phyloP scores from a whole-genome alignment of 73 alveolate genomes.

The Blepharisma stoltei region DNA sequence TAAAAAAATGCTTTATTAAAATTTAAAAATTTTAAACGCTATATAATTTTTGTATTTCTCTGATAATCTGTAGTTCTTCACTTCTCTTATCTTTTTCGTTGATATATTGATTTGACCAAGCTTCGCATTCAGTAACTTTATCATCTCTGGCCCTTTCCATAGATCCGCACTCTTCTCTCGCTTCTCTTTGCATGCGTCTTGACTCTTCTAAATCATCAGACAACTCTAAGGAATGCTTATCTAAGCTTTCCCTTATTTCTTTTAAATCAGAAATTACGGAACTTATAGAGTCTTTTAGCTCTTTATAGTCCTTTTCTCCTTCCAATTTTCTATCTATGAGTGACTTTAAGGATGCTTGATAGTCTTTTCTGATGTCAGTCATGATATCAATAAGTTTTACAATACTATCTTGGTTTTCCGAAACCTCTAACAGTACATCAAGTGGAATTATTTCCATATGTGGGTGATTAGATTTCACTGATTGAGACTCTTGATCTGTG shows the following conservation, averaged over 20 bases:
- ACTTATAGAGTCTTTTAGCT: not conserved
- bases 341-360: not conserved
- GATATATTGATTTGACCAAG: not conserved
- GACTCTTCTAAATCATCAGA: not conserved
- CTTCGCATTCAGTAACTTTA: conserved; percentile 2
- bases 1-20: no score
- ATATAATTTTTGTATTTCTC: not conserved
- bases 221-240: not conserved
- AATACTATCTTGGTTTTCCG: not conserved
- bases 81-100: not conserved
- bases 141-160: not conserved
- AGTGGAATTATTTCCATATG: not conserved
- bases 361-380: not conserved
- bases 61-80: not conserved
- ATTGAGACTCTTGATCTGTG: not conserved
- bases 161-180: not conserved
- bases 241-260: not conserved
- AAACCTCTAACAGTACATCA: not conserved
- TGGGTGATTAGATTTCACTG: not conserved
- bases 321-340: not conserved
- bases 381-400: not conserved
- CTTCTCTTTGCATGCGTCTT: conserved; percentile 4
- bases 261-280: not conserved
- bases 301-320: not conserved
- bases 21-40: no score